Evolutionary conservation across 2,329 filamentous ascomycete species (phyloP).

Genomic region (Tolypocladium pustulatum): DNA sequence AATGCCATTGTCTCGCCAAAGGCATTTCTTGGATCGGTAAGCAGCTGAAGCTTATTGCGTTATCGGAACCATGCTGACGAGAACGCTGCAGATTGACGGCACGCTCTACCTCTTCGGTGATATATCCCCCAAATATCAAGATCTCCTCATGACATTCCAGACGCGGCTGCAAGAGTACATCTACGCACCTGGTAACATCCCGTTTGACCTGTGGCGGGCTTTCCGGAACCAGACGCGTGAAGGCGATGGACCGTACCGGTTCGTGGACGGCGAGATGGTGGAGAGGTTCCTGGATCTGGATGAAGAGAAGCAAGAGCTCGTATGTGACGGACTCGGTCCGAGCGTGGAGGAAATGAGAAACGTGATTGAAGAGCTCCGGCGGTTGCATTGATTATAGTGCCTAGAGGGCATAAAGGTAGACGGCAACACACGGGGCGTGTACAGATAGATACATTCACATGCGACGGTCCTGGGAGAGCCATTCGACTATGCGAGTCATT

Average conservation of each 20-base stretch:
- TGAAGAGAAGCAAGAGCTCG: conserved; percentile 42
- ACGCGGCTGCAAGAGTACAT: conserved; percentile 56
- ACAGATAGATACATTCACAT: neutral
- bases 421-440: conserved; percentile 1
- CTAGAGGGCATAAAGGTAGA: neutral
- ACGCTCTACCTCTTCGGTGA: conserved; percentile 82
- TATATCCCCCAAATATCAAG: conserved; percentile 61
- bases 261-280: conserved; percentile 86
- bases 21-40: conserved; percentile 82
- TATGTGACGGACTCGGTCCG: conserved; percentile 45
- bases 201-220: conserved; percentile 71
- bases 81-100: conserved; percentile 64
- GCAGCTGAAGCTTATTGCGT: conserved; percentile 13
- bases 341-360: conserved; percentile 53
- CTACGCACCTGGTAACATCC: conserved; percentile 58
- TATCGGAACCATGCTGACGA: conserved; percentile 5
- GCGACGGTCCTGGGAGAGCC: too few relatives aligned
- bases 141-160: conserved; percentile 77
- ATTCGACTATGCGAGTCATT: too few relatives aligned
- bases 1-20: conserved; percentile 64
- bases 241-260: conserved; percentile 70
- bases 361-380: conserved; percentile 50
- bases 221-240: conserved; percentile 65
- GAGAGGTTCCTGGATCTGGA: conserved; percentile 71
- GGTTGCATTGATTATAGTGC: conserved; percentile 40